These are phyloP conservation scores for Lithocarpus polystachyus DNA, from an alignment of 306 rosid genomes.

Conservation along the genomic window DNA sequence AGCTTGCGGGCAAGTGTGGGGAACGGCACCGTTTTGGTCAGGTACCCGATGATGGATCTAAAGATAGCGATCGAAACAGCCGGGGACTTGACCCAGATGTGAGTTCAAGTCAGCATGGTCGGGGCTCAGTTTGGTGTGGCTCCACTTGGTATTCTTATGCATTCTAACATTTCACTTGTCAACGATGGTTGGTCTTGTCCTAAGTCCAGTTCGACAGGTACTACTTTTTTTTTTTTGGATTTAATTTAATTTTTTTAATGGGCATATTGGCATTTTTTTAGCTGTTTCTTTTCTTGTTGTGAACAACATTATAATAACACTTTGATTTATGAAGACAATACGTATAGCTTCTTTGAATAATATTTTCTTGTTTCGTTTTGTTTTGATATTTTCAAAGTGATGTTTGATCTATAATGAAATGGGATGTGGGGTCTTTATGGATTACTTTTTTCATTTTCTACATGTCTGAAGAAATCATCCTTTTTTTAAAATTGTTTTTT, in stretches of 20 bases:
- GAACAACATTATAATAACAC: not conserved
- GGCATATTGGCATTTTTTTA: not conserved
- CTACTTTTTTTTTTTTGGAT: not conserved
- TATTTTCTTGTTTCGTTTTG: too few relatives aligned
- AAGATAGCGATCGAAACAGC: conserved; percentile 88
- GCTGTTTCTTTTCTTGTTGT: not conserved
- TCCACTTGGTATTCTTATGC: conserved; percentile 67
- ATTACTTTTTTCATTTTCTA: conserved; percentile 9
- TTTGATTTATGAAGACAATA: not conserved
- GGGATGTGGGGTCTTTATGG: conserved; percentile 17
- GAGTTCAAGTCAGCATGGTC: conserved; percentile 52
- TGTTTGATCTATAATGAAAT: too few relatives aligned
- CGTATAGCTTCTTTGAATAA: not conserved
- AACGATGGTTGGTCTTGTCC: conserved; percentile 72
- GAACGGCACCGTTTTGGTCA: conserved; percentile 74
- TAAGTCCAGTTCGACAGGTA: conserved; percentile 51
- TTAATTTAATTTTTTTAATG: not conserved
- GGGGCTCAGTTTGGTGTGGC: conserved; percentile 80
- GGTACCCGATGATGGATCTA: conserved; percentile 76
- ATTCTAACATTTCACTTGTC: conserved; percentile 56
- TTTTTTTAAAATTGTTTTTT: too few relatives aligned
- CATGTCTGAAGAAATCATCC: conserved; percentile 7
- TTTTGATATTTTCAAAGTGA: conserved; percentile 17
- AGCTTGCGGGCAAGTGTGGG: conserved; percentile 62
- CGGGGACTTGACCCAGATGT: conserved; percentile 84